Evolutionary conservation across 345 rosid species (phyloP).

Genomic region (Physaria fendleri): DNA sequence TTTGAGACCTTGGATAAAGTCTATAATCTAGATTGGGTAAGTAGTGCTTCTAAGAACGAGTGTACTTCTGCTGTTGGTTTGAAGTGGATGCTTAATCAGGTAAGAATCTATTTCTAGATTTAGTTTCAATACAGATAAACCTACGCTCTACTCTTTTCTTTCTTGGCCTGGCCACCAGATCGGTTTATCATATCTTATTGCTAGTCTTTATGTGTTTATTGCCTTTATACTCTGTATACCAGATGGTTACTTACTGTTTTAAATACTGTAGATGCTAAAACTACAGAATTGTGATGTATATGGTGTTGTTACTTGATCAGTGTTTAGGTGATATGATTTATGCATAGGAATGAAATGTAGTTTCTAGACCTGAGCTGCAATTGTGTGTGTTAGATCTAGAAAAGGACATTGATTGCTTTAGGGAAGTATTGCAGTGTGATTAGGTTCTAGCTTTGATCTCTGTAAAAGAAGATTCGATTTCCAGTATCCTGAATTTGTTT

Average conservation of each 20-base stretch:
- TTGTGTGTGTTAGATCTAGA: not conserved
- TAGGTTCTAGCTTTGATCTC: not conserved
- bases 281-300: not conserved
- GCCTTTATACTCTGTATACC: no score
- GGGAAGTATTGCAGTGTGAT: not conserved
- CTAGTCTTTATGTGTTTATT: no score
- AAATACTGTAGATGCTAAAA: not conserved
- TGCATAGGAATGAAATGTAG: not conserved
- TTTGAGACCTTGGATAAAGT: slow-evolving; percentile 72
- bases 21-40: slow-evolving; percentile 85
- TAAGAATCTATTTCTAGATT: no score
- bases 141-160: no score
- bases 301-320: not conserved
- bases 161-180: no score
- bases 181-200: no score
- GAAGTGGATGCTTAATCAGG: slow-evolving; percentile 99
- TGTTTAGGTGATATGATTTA: not conserved
- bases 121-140: no score
- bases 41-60: slow-evolving; percentile 97
- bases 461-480: not conserved
- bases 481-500: not conserved
- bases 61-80: slow-evolving; percentile 95
- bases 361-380: not conserved
- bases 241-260: not conserved
- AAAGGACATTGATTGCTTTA: not conserved